Evolutionary conservation across 192 early-diverging fungal species (phyloP).

Genomic region (Phycomyces nitens): DNA sequence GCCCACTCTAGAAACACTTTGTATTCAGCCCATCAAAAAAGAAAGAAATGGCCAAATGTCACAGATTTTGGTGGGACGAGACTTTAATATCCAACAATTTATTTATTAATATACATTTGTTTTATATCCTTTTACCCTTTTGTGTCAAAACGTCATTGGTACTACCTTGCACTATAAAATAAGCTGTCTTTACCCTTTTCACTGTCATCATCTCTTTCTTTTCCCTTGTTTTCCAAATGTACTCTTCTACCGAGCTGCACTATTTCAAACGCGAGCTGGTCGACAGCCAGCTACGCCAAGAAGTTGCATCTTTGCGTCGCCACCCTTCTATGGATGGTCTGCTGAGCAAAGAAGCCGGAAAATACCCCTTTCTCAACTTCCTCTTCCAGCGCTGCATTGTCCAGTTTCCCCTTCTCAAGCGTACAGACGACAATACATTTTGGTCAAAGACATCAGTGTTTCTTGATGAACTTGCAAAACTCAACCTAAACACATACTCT

Average conservation of each 20-base stretch:
- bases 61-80: too few relatives aligned
- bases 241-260: conserved; percentile 37
- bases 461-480: conserved; percentile 43
- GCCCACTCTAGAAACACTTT: too few relatives aligned
- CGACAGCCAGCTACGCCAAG: conserved; percentile 41
- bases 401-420: conserved; percentile 49
- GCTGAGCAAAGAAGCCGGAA: conserved; percentile 18
- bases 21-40: too few relatives aligned
- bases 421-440: conserved; percentile 28
- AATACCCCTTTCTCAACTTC: conserved; percentile 43
- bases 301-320: conserved; percentile 28
- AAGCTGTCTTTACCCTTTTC: too few relatives aligned
- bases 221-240: too few relatives aligned
- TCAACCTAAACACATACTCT: conserved; percentile 31
- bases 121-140: too few relatives aligned
- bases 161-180: too few relatives aligned
- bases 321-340: conserved; percentile 24
- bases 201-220: too few relatives aligned
- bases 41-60: too few relatives aligned
- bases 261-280: conserved; percentile 55
- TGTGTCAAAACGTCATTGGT: too few relatives aligned
- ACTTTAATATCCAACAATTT: too few relatives aligned
- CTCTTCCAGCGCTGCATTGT: conserved; percentile 41
- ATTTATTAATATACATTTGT: too few relatives aligned
- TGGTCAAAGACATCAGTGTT: conserved; percentile 50